A percentile compares a stretch with the other conserved stretches of the same genome.
phyloP scores from a whole-genome alignment of 805 yeast species.

The Pichia gijzeniarum region DNA sequence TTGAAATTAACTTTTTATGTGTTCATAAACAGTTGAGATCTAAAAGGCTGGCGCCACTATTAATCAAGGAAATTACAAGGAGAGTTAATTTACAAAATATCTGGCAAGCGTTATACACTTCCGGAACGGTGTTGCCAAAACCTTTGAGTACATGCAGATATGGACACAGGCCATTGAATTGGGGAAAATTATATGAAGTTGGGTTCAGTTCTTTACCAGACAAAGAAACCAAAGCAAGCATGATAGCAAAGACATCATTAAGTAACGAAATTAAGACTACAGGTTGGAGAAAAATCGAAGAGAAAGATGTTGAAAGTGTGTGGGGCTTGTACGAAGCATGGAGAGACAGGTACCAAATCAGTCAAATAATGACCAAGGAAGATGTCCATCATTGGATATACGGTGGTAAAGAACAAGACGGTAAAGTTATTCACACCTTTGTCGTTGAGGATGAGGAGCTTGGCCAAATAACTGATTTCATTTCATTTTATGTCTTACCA shows the following conservation, averaged over 20 bases:
- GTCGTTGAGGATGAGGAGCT: conserved; percentile 59
- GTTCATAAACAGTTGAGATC: conserved; percentile 89
- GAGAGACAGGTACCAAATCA: conserved; percentile 64
- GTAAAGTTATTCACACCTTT: conserved; percentile 60
- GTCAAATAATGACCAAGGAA: conserved; percentile 56
- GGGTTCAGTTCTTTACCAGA: conserved; percentile 82
- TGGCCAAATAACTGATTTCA: conserved; percentile 75
- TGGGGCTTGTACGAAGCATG: conserved; percentile 51
- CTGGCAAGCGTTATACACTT: conserved; percentile 96
- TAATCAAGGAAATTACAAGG: conserved; percentile 91
- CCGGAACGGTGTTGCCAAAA: conserved; percentile 86
- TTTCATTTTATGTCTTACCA: conserved; percentile 85
- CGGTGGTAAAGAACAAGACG: conserved; percentile 35
- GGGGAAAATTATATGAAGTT: conserved; percentile 84
- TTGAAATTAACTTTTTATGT: conserved; percentile 89
- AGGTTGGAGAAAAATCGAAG: conserved; percentile 55
- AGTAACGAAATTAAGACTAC: conserved; percentile 42
- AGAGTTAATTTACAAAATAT: conserved; percentile 77
- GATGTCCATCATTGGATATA: conserved; percentile 81
- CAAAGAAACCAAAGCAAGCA: conserved; percentile 56
- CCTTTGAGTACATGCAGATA: conserved; percentile 86
- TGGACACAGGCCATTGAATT: conserved; percentile 88
- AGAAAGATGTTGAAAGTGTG: conserved; percentile 60
- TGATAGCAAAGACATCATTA: conserved; percentile 56
- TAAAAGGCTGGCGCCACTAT: conserved; percentile 90